A percentile compares a stretch with the other conserved stretches of the same genome.
phyloP scores from a whole-genome alignment of 1,284 basidiomycete species.

The Cutaneotrichosporon sp. region DNA sequence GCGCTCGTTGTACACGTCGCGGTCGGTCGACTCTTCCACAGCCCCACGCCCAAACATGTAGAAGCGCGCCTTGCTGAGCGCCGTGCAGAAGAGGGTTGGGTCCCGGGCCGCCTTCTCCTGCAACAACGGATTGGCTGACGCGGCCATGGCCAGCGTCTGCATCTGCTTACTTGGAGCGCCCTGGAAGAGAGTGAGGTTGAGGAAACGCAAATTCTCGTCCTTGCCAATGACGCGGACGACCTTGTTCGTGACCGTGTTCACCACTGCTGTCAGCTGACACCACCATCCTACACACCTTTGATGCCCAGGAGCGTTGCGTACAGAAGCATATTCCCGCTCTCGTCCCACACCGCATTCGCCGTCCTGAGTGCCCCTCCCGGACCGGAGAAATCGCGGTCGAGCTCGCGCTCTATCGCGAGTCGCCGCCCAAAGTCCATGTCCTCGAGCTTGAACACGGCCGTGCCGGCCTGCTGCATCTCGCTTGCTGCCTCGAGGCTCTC shows the following conservation, averaged over 20 bases:
- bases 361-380: conserved; percentile 57
- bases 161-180: conserved; percentile 86
- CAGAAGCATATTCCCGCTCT: conserved; percentile 88
- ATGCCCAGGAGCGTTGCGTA: conserved; percentile 93
- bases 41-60: conserved; percentile 94
- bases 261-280: conserved; percentile 60
- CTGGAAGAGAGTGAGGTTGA: conserved; percentile 88
- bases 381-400: conserved; percentile 60
- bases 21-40: conserved; percentile 84
- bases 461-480: conserved; percentile 95
- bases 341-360: conserved; percentile 92
- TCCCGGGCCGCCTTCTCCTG: conserved; percentile 78
- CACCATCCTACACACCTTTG: conserved; percentile 65
- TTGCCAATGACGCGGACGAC: conserved; percentile 89
- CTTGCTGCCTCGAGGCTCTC: conserved; percentile 88
- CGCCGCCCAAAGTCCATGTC: conserved; percentile 99
- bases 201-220: conserved; percentile 88
- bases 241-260: conserved; percentile 91
- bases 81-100: conserved; percentile 90
- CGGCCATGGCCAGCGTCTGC: conserved; percentile 86
- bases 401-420: conserved; percentile 84
- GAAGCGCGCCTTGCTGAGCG: conserved; percentile 90
- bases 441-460: conserved; percentile 84
- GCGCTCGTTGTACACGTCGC: conserved; percentile 97
- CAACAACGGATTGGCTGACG: conserved; percentile 91